Base-by-base conservation (phyloP, 2,329 filamentous ascomycete genomes). In the Sarocladium oryzae region DNA sequence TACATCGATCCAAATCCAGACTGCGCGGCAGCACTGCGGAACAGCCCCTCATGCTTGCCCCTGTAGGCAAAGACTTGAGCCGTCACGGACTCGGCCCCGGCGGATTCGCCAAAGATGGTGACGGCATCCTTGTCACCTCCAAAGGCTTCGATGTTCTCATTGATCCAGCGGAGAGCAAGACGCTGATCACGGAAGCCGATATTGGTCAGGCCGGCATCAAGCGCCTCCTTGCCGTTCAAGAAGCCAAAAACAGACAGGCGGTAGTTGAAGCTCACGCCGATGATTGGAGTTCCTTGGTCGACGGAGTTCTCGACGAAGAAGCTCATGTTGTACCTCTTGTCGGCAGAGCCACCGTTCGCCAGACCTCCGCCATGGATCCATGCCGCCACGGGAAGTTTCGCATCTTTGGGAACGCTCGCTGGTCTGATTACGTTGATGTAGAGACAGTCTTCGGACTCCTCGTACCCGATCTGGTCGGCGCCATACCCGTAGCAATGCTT, bases 41-140 rank as follows among this genome's bases (percentile, higher is more conserved):
- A 84, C 0, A 84, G 64, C 0, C 67, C 65, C 51, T 82, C 78
- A 50, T 83, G 71, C 24, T 77, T 67, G 0, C 80, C 79, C 30
- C 72, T 73, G 55, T 81, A 79, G 8, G 77, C 75, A 32, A 77
- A 70, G 18, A 81, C 65, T 23, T 83, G 81, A 41, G 43, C 43
- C 15, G 43, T 33, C 0, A 67, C 65, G 0, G 67, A 68, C 52
- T 69, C 67, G 7, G 63, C 57, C 43, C 81, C 79, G 0, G 80
- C 77, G 9, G 72, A 76, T 53, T 79, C 74, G 0, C 81, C 79
- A 52, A 72, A 72, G 16, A 82, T 70, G 0, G 77, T 80, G 0
- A 84, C 74, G 6, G 73, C 69, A 1, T 60, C 55, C 0, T 70
- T 69, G 50, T 82, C 72, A 2, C 79, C 78, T 0, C 79, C 78